phyloP scores from a whole-genome alignment of 2,329 filamentous ascomycete genomes.

The Penicillium glabrum region DNA sequence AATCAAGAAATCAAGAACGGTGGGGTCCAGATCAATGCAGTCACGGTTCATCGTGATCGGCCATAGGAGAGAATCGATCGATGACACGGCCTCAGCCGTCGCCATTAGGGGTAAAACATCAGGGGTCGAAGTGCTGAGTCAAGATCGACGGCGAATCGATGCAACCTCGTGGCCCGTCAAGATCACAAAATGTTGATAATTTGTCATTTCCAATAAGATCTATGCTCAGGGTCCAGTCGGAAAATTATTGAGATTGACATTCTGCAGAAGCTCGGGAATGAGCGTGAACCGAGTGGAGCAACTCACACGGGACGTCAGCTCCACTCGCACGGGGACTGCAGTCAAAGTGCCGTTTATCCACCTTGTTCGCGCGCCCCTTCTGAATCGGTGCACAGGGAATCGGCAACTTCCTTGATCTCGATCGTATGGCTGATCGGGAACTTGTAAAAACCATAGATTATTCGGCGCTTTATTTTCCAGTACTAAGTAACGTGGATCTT shows the following conservation, averaged over 20 bases:
- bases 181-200: too few relatives aligned
- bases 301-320: conserved; percentile 12
- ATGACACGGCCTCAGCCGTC: background rate
- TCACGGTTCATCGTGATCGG: conserved; percentile 10
- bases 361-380: background rate
- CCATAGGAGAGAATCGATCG: conserved; percentile 9
- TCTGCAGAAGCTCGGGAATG: conserved; percentile 14
- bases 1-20: conserved; percentile 16
- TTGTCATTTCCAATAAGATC: background rate
- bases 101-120: background rate
- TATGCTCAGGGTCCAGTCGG: conserved; percentile 4
- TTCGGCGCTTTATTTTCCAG: too few relatives aligned
- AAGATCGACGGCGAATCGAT: too few relatives aligned
- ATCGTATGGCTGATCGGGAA: too few relatives aligned
- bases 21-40: conserved; percentile 7
- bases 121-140: background rate
- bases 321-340: conserved; percentile 5
- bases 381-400: too few relatives aligned
- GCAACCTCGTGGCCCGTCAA: too few relatives aligned
- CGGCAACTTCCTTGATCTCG: too few relatives aligned
- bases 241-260: conserved; percentile 16
- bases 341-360: background rate
- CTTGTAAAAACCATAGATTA: too few relatives aligned
- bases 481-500: too few relatives aligned
- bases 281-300: conserved; percentile 10